Percentiles rank a stretch among this genome's conserved stretches.
These are phyloP conservation scores for Tremella yokohamensis DNA, from an alignment of 768 basidiomycete species.

Conservation along the genomic window DNA sequence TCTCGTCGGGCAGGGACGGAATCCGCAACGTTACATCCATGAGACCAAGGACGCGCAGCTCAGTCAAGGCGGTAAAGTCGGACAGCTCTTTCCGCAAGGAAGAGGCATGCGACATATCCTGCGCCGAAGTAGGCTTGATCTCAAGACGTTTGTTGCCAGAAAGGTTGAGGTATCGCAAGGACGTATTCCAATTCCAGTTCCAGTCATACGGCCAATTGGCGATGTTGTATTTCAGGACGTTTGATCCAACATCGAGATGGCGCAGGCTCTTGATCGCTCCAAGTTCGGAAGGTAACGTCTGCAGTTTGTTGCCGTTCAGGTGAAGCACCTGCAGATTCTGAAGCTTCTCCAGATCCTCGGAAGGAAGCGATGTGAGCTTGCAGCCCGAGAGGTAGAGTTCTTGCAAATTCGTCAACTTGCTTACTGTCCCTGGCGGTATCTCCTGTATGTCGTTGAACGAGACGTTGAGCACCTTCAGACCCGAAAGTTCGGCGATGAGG, in stretches of 20 bases:
- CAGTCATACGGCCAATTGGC: constrained; percentile 99
- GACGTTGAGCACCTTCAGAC: constrained; percentile 78
- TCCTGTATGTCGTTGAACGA: constrained; percentile 94
- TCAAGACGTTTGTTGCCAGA: constrained; percentile 95
- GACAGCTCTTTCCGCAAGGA: constrained; percentile 54
- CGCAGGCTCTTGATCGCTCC: constrained; percentile 73
- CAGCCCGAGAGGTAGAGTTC: constrained; percentile 95
- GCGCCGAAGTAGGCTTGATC: constrained; percentile 72
- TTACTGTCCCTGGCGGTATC: constrained; percentile 72
- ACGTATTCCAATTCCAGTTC: constrained; percentile 99
- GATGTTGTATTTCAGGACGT: constrained; percentile 91
- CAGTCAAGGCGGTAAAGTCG: constrained; percentile 79
- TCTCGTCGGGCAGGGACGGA: constrained; percentile 57
- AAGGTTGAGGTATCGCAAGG: constrained; percentile 87
- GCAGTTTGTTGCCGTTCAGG: constrained; percentile 88
- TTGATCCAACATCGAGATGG: constrained; percentile 88
- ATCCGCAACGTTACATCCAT: constrained; percentile 85
- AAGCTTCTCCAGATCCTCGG: constrained; percentile 76
- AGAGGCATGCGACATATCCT: constrained; percentile 50
- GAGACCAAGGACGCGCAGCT: constrained; percentile 85
- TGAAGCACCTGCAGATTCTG: constrained; percentile 69
- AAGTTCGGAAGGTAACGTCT: constrained; percentile 86
- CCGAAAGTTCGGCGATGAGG: constrained; percentile 68
- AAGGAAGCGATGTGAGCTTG: constrained; percentile 80
- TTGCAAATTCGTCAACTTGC: constrained; percentile 64